phyloP scores from a whole-genome alignment of 2,329 filamentous ascomycete species.

The Stagonosporopsis vannaccii region DNA sequence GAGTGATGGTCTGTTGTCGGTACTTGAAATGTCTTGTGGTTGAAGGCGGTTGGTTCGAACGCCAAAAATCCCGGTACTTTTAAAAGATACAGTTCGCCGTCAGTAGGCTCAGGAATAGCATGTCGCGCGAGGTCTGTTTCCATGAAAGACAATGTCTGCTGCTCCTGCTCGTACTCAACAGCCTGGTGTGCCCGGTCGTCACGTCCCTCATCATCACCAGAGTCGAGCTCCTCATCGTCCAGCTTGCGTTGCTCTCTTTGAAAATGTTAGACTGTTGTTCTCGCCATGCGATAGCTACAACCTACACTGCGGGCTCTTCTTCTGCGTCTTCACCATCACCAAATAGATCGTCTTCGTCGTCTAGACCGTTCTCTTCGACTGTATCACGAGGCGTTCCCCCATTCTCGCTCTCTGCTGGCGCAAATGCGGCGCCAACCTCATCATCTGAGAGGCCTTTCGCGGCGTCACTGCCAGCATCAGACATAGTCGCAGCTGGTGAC shows the following conservation, averaged over 20 bases:
- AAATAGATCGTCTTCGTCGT: constrained; percentile 54
- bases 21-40: constrained; percentile 70
- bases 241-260: constrained; percentile 56
- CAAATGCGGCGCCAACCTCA: constrained; percentile 42
- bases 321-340: constrained; percentile 53
- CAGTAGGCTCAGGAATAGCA: constrained; percentile 72
- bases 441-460: constrained; percentile 42
- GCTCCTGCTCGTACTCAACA: constrained; percentile 59
- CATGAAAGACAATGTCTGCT: constrained; percentile 65
- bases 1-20: constrained; percentile 65
- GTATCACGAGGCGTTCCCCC: constrained; percentile 39
- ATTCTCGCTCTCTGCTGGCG: constrained; percentile 41
- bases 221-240: constrained; percentile 69
- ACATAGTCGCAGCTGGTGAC: constrained; percentile 41
- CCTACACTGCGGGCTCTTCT: constrained; percentile 41
- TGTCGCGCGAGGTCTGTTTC: constrained; percentile 73
- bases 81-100: constrained; percentile 75
- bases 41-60: constrained; percentile 72
- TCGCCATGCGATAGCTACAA: constrained; percentile 27
- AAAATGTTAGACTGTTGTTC: constrained; percentile 1
- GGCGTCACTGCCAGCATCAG: constrained; percentile 34
- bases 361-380: constrained; percentile 41
- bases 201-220: constrained; percentile 68
- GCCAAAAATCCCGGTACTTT: constrained; percentile 77
- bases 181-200: constrained; percentile 65